phyloP scores from a whole-genome alignment of 768 basidiomycete species.

The Cystobasidium onofrii region DNA sequence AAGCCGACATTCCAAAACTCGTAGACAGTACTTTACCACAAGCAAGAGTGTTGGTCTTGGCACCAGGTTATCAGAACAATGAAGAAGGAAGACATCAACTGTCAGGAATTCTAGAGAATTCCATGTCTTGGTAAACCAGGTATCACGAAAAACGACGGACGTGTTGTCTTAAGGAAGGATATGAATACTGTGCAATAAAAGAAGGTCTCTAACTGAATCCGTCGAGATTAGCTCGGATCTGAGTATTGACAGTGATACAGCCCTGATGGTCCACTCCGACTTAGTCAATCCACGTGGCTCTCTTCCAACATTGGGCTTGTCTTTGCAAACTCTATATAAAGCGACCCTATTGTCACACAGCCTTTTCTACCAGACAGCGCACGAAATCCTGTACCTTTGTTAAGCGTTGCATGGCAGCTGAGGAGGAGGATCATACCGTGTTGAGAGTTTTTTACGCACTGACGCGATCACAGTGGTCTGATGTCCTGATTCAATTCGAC shows the following conservation, averaged over 20 bases:
- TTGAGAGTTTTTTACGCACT: too few species aligned
- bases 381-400: neutral
- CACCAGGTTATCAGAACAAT: conserved; percentile 75
- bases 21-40: conserved; percentile 91
- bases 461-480: too few species aligned
- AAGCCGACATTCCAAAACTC: conserved; percentile 60
- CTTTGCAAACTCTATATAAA: neutral
- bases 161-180: too few species aligned
- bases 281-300: neutral
- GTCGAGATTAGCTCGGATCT: neutral
- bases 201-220: too few species aligned
- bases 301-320: neutral
- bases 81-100: conserved; percentile 77
- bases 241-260: neutral
- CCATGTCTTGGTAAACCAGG: conserved; percentile 44
- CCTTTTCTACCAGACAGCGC: neutral
- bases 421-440: too few species aligned
- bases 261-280: neutral
- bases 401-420: neutral
- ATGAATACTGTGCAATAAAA: too few species aligned
- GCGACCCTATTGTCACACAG: neutral
- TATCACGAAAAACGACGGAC: too few species aligned
- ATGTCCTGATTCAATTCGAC: neutral
- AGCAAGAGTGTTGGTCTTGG: conserved; percentile 72
- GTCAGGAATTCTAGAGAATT: conserved; percentile 57